A percentile compares a stretch with the other conserved stretches of the same genome.
Evolutionary conservation across 768 basidiomycete genomes (phyloP).

Genomic region (Macrolepiota dolichaula): DNA sequence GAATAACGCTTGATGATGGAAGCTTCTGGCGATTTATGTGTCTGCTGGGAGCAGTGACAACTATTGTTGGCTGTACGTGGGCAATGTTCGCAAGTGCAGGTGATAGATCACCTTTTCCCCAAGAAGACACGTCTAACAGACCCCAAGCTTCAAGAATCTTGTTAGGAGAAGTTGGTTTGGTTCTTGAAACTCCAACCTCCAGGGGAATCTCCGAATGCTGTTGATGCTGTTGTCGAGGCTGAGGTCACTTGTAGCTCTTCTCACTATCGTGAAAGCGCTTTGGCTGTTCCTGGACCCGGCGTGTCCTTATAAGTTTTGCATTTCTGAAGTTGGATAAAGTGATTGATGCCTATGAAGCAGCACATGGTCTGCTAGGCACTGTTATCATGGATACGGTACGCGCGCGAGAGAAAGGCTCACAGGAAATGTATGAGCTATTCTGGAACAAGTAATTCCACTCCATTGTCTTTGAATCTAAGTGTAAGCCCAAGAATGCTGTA

Average conservation of each 20-base stretch:
- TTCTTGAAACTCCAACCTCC: constrained; percentile 2
- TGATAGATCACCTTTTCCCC: background rate
- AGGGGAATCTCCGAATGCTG: constrained; percentile 10
- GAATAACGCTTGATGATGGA: background rate
- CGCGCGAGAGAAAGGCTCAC: background rate
- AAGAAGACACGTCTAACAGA: constrained; percentile 39
- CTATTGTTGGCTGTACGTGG: constrained; percentile 4
- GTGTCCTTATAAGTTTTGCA: constrained; percentile 32
- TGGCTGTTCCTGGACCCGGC: constrained; percentile 35
- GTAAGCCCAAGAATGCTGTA: background rate
- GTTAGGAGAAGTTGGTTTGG: constrained; percentile 25
- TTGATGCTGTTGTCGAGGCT: background rate
- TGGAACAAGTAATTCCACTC: constrained; percentile 6
- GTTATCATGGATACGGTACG: constrained; percentile 33
- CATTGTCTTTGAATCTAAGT: background rate
- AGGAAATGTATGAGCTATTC: background rate
- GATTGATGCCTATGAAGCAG: constrained; percentile 37
- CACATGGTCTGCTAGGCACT: constrained; percentile 29
- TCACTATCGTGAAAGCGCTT: constrained; percentile 37
- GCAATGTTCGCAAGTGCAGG: background rate
- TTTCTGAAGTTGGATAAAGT: constrained; percentile 39
- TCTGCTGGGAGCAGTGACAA: constrained; percentile 1
- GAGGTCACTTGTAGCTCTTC: constrained; percentile 31
- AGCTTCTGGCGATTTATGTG: background rate
- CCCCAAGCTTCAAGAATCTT: constrained; percentile 32